A percentile compares a stretch with the other conserved stretches of the same genome.
Conservation (phyloP, 2,329 filamentous ascomycete species). For the Neopestalotiopsis clavispora region DNA sequence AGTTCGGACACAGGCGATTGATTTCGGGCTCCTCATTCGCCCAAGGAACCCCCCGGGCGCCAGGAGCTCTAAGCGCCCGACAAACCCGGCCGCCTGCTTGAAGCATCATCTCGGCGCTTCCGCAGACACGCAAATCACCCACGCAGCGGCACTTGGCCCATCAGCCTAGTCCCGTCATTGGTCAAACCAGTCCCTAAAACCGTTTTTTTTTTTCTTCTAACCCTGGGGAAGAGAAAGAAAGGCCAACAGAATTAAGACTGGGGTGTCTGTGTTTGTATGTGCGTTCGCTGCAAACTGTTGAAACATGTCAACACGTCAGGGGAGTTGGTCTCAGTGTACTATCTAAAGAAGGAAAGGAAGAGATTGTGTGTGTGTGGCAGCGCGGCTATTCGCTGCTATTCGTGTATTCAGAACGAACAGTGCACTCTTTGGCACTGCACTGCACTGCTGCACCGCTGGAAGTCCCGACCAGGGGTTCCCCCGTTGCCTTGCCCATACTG, state of each 20-base stretch:
- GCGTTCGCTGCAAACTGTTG: constrained; percentile 34
- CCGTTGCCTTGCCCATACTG: constrained; percentile 3
- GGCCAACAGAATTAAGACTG: background rate
- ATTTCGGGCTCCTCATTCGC: background rate
- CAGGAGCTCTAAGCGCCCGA: constrained; percentile 9
- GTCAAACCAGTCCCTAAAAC: constrained; percentile 1
- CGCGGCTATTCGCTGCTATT: constrained; percentile 23
- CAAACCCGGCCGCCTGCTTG: background rate
- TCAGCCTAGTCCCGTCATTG: background rate
- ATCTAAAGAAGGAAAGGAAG: constrained; percentile 23
- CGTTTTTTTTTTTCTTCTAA: background rate
- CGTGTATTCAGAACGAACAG: background rate
- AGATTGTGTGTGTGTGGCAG: constrained; percentile 7
- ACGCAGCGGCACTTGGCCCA: background rate
- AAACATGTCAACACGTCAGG: constrained; percentile 27
- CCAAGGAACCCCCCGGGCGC: background rate
- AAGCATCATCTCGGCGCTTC: constrained; percentile 17
- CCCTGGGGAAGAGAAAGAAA: background rate
- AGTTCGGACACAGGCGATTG: background rate
- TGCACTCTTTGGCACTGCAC: background rate
- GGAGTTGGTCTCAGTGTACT: constrained; percentile 21
- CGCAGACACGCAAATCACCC: background rate
- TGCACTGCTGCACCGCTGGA: background rate
- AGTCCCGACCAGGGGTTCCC: background rate
- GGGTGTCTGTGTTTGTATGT: background rate